Evolutionary conservation across 2,329 filamentous ascomycete genomes (phyloP), one percentile per base, ranked within the genome.

Genomic region (Ophiostoma piceae): DNA sequence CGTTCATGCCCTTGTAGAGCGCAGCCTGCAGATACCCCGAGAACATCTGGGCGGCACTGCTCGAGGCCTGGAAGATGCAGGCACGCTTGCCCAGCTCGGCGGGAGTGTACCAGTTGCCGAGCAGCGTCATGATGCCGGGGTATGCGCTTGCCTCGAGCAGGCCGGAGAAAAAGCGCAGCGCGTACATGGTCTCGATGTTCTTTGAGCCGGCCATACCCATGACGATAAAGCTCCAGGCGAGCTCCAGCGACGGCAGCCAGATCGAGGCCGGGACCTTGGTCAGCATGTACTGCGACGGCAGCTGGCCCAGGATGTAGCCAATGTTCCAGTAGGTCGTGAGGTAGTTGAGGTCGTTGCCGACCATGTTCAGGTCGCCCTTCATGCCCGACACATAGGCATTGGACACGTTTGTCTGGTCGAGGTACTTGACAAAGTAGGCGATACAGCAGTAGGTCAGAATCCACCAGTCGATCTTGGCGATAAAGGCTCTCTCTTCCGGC

Each of bases 251-350:
- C 0, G 72, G 71, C 1, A 84, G 75, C 47, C 84, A 82, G 65
- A 82, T 81, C 71, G 84, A 82, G 0, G 82, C 80, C 14, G 83
- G 70, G 0, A 82, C 82, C 70, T 84, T 80, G 1, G 74, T 68
- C 19, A 84, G 75, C 71, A 84, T 84, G 3, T 67, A 51, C 66
- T 70, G 69, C 14, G 69, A 70, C 14, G 69, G 69, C 54, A 78
- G 76, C 43, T 81, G 77, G 0, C 79, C 79, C 76, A 88, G 79
- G 0, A 87, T 83, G 72, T 89, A 89, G 9, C 87, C 87, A 0
- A 85, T 82, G 0, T 84, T 88, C 80, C 87, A 89, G 47, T 81
- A 83, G 0, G 85, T 83, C 66, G 76, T 77, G 68, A 80, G 76
- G 69, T 85, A 83, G 26, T 71, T 67, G 41, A 87, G 78, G 69